Evolutionary conservation across 305 asterid genomes (phyloP), one percentile per base, ranked within the genome.

Genomic region (Nicotiana rustica): DNA sequence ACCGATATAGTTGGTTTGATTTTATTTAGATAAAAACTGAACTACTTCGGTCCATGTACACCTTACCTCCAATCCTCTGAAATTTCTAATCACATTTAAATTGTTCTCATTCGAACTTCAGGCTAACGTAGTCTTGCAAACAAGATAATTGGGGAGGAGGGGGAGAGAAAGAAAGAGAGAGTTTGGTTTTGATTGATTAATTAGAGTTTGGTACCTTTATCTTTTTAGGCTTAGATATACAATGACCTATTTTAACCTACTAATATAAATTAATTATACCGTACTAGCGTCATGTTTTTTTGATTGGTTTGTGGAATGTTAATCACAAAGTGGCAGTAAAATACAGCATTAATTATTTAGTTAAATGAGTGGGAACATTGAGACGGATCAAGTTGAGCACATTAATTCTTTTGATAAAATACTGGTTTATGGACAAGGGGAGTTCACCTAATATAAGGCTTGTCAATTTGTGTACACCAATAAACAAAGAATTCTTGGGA

Each of bases 391-490:
- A 35, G 78, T 59, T 69, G 25, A 76, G 49, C 62, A 44, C 35
- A 66, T 68, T 75, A 8, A 9, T 31, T 62, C 68, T 35, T 62
- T 36, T 17, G 61, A 19, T 73, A 73, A 25, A 75, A 14, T 52
- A 75, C 2, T 52, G 80, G 52, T 10, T 15, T 47, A 62, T 56
- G 77, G 85, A 82, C 38, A 29, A 79, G 33, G 62, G 60, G 67
- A 80, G 77, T 84, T 81, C 85, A 88, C 89, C 91, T 79, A 88
- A 81, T 85, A 65, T 19, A 6, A 12, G n/a, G 13, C 38, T 44
- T 69, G 21, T 47, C 10, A 29, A 29, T 65, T n/a, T 44, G 13
- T 49, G 33, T 13, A 77, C 29, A 17, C 15, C 82, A 79, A 31
- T 36, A 77, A 69, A 10, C 13, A 1, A 19, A 52, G 29, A 25